A percentile compares a stretch with the other conserved stretches of the same genome.
Evolutionary conservation across 169 alveolate genomes (phyloP).

Genomic region (Cryptosporidium xiaoi): DNA sequence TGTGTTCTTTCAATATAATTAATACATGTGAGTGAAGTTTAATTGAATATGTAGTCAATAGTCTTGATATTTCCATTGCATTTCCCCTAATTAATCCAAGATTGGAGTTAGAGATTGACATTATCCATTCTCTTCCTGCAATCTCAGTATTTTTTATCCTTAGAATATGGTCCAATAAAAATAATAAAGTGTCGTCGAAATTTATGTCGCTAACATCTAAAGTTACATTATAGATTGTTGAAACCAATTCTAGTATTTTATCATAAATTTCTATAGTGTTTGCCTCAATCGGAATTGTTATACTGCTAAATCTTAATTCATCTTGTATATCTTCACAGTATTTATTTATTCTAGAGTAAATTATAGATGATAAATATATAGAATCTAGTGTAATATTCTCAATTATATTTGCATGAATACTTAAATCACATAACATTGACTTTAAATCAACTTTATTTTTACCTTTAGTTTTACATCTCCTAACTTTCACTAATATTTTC

Average conservation of each 20-base stretch:
- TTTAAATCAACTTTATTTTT: too few species aligned
- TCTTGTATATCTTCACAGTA: constrained; percentile 5
- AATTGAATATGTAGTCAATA: constrained; percentile 43
- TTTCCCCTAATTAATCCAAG: constrained; percentile 21
- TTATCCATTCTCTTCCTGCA: constrained; percentile 27
- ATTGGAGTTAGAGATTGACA: constrained; percentile 1
- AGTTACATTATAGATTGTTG: constrained; percentile 13
- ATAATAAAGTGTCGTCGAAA: not conserved
- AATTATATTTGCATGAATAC: not conserved
- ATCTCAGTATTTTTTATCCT: constrained; percentile 12
- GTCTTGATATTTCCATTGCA: constrained; percentile 72
- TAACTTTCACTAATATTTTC: not conserved
- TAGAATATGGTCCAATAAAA: constrained; percentile 18
- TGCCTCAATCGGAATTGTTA: constrained; percentile 59
- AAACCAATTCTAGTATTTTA: constrained; percentile 27
- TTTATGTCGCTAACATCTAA: not conserved
- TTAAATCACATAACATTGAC: not conserved
- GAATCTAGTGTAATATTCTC: constrained; percentile 7
- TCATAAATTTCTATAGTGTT: constrained; percentile 30
- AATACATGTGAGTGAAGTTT: constrained; percentile 31
- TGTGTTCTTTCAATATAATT: constrained; percentile 43
- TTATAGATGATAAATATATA: constrained; percentile 1
- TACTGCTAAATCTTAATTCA: constrained; percentile 28
- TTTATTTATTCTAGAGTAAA: constrained; percentile 2
- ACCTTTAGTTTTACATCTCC: not conserved